phyloP scores from a whole-genome alignment of 306 rosid species.

The Benincasa hispida region DNA sequence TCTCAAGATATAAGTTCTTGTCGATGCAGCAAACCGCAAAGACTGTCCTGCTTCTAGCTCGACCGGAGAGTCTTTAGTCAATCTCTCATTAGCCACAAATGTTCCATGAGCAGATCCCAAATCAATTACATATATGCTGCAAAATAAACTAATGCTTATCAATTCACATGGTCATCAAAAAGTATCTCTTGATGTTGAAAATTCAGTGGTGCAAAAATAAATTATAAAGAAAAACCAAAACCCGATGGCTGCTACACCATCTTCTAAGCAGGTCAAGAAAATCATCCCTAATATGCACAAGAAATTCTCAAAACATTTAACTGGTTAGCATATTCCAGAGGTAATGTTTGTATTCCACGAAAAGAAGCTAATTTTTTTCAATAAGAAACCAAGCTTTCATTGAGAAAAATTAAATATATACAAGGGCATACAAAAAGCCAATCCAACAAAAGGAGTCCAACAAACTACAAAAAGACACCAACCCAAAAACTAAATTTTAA shows the following conservation, averaged over 20 bases:
- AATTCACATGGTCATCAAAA: conserved; percentile 5
- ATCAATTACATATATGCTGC: conserved; percentile 88
- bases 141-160: conserved; percentile 12
- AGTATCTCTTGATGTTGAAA: not conserved
- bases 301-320: not conserved
- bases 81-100: conserved; percentile 95
- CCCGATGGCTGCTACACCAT: not conserved
- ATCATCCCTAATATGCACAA: not conserved
- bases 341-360: not conserved
- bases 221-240: not conserved
- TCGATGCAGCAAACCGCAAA: conserved; percentile 91
- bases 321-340: not conserved
- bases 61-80: conserved; percentile 79
- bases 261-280: not conserved
- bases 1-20: conserved; percentile 61
- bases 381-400: not conserved
- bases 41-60: conserved; percentile 96
- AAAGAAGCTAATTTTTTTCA: not conserved
- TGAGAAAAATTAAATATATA: not conserved
- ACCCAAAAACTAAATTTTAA: too few species aligned
- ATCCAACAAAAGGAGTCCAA: not conserved
- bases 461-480: not conserved
- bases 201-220: not conserved
- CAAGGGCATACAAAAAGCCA: not conserved
- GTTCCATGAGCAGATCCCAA: conserved; percentile 98